Base-by-base conservation (phyloP, 169 alveolate species). In the Eimeria nieschulzi region DNA sequence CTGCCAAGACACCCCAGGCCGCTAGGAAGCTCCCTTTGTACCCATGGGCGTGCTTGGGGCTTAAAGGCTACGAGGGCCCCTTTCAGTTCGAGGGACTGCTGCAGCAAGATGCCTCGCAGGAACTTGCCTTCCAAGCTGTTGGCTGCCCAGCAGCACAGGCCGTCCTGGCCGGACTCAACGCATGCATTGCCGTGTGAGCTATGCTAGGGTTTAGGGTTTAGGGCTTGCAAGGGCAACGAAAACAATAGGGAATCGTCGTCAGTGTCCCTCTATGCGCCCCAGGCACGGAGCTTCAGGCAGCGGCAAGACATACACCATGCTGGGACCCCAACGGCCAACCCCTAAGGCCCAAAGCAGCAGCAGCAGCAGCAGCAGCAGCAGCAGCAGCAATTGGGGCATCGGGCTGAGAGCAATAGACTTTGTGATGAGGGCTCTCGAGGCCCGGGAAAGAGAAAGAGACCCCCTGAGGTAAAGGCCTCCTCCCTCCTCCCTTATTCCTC, bases 221-320 rank as follows among this genome's bases (percentile, higher is more conserved):
- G 83, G 68, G 68, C 9, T n/a, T n/a, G n/a, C 23, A 59, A 5
- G 15, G 9, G 23, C 15, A 2, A 59, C 7, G 0, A 59, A 7
- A 59, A 15, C 68, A 59, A 7, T 5, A 73, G 8, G 83, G 83
- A 46, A 9, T 0, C 9, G 83, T 73, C 63, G n/a, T 59, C 68
- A 15, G 17, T n/a, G 15, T 9, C n/a, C n/a, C 15, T 56, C 68
- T 59, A 15, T 73, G 63, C 26, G 83, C 5, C 23, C 17, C 54
- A 76, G 85, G 21, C 68, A 76, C 23, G 85, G 85, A 46, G 85
- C 85, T 17, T 76, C 85, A 17, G 85, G 85, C 12, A 54, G 85
- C 70, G 85, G 85, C 5, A 76, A 76, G 71, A 76, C 85, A n/a
- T 76, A 76, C 85, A 76, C 85, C 19, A 76, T 76, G 70, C 70